phyloP scores from a whole-genome alignment of 768 basidiomycete species.

The Boletus edulis region DNA sequence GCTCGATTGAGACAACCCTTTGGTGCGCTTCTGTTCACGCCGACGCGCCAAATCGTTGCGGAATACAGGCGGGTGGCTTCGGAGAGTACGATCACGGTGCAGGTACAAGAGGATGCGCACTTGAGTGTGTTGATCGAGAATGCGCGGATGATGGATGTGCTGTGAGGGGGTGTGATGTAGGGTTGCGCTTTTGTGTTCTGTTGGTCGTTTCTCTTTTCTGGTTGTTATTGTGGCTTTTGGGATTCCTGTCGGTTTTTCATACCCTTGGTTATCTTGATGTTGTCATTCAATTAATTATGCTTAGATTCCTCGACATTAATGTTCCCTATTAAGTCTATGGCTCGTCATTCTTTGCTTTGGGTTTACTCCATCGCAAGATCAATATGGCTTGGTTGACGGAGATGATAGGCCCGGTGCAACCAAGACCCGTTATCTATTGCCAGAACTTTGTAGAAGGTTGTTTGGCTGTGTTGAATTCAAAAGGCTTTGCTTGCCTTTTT shows the following conservation, averaged over 20 bases:
- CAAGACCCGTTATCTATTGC: no score
- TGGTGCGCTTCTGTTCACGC: conserved; percentile 8
- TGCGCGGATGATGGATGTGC: conserved; percentile 4
- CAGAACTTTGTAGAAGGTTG: not conserved
- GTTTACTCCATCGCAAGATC: no score
- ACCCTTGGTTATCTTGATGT: no score
- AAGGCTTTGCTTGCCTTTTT: conserved; percentile 7
- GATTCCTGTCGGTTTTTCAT: no score
- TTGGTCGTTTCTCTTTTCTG: not conserved
- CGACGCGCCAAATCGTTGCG: not conserved
- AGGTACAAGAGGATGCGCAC: not conserved
- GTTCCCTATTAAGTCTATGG: no score
- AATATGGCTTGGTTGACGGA: no score
- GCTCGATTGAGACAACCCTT: not conserved
- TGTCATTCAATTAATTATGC: no score
- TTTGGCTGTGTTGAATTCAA: conserved; percentile 18
- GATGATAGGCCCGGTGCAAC: no score
- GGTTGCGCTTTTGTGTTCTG: not conserved
- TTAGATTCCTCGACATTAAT: no score
- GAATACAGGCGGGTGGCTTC: conserved; percentile 13
- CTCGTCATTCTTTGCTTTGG: no score
- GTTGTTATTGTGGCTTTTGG: not conserved
- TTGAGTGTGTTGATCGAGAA: not conserved
- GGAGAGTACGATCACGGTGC: conserved; percentile 9
- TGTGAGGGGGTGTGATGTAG: not conserved